Evolutionary conservation across 202 grass and related monocot genomes (phyloP).

Genomic region (Panicum hallii): DNA sequence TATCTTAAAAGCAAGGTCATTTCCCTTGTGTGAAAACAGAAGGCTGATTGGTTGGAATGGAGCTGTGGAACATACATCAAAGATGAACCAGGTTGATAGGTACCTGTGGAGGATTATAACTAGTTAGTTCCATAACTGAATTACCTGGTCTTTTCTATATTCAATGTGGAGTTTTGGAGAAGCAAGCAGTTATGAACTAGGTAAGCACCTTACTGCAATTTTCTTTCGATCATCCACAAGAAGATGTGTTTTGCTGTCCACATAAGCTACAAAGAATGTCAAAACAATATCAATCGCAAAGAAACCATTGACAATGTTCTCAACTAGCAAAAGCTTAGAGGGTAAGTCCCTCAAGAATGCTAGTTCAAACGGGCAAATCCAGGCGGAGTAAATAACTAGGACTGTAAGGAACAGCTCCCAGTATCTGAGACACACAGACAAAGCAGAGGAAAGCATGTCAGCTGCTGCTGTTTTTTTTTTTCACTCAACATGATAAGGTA

Average conservation of each 20-base stretch:
- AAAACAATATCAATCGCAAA: constrained; percentile 77
- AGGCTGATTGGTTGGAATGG: constrained; percentile 76
- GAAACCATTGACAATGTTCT: constrained; percentile 70
- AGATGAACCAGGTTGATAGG: constrained; percentile 80
- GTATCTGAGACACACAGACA: constrained; percentile 60
- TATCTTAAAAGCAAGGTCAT: constrained; percentile 65
- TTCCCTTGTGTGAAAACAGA: constrained; percentile 54
- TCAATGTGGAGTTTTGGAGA: constrained; percentile 17
- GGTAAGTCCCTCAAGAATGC: constrained; percentile 77
- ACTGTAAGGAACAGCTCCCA: constrained; percentile 80
- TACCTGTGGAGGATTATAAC: constrained; percentile 58
- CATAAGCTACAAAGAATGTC: constrained; percentile 82
- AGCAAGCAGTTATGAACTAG: constrained; percentile 30
- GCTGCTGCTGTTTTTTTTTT: constrained; percentile 30
- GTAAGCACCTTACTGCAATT: constrained; percentile 67
- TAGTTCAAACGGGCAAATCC: constrained; percentile 81
- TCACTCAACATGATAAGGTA: constrained; percentile 22
- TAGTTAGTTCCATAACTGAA: constrained; percentile 23
- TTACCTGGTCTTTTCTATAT: background rate
- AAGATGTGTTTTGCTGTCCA: constrained; percentile 73
- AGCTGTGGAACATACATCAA: constrained; percentile 74
- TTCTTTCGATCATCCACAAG: constrained; percentile 69
- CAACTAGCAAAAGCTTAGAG: constrained; percentile 59
- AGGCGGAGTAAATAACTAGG: constrained; percentile 79
- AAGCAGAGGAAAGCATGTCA: constrained; percentile 54